These are phyloP conservation scores for Calocybe gangraenosa DNA, from an alignment of 768 basidiomycete species.

Conservation along the genomic window DNA sequence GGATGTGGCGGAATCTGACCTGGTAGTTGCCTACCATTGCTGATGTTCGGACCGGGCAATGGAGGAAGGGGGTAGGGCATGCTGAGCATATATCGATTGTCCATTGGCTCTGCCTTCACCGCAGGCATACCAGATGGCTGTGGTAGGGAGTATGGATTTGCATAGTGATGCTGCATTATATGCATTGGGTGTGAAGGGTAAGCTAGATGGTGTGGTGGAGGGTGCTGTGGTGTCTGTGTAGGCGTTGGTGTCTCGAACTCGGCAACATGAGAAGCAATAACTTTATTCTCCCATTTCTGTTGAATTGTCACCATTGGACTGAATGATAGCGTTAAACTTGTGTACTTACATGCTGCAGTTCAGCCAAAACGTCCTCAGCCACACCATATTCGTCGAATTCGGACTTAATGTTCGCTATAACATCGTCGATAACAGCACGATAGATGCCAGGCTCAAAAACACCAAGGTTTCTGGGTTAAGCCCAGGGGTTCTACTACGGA, in stretches of 20 bases:
- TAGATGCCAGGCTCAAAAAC: constrained; percentile 83
- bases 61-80: constrained; percentile 54
- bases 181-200: constrained; percentile 63
- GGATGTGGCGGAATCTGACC: constrained; percentile 40
- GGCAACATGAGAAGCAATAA: constrained; percentile 91
- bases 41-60: constrained; percentile 63
- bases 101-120: constrained; percentile 74
- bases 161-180: constrained; percentile 55
- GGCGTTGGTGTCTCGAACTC: constrained; percentile 70
- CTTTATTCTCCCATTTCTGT: constrained; percentile 96
- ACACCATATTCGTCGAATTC: constrained; percentile 98
- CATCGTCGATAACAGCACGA: constrained; percentile 95
- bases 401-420: constrained; percentile 78
- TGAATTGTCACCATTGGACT: constrained; percentile 13
- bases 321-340: constrained; percentile 10
- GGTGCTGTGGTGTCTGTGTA: constrained; percentile 38
- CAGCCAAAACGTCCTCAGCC: constrained; percentile 82
- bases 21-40: constrained; percentile 41
- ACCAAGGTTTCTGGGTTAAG: constrained; percentile 44
- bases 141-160: constrained; percentile 47
- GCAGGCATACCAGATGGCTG: constrained; percentile 34
- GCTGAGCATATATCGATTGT: constrained; percentile 61
- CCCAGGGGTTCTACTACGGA: constrained; percentile 52
- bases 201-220: constrained; percentile 42
- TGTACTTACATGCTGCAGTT: constrained; percentile 79